Conservation (phyloP, 345 rosid species). For the Pugionium dolabratum region DNA sequence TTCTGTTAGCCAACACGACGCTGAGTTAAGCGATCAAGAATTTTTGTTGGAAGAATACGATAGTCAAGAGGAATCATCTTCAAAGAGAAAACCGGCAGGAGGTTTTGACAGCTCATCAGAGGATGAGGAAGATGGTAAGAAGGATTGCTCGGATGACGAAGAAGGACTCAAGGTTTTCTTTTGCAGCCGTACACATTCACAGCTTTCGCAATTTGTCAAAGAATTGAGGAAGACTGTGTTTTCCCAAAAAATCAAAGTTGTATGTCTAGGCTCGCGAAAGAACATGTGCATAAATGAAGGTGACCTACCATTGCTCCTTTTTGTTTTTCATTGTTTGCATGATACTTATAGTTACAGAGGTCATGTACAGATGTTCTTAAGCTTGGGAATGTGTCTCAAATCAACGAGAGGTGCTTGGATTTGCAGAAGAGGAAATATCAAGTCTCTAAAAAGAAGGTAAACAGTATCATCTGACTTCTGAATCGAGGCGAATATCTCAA, state of each 20-base stretch:
- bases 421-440: conserved; percentile 65
- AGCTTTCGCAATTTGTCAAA: conserved; percentile 82
- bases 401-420: conserved; percentile 87
- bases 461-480: conserved; percentile 1
- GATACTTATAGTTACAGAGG: conserved; percentile 22
- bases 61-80: conserved; percentile 66
- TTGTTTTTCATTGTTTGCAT: background rate
- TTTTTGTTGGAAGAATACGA: conserved; percentile 85
- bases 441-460: conserved; percentile 72
- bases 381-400: conserved; percentile 59
- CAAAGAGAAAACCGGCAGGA: conserved; percentile 58
- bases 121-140: conserved; percentile 59
- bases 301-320: conserved; percentile 23
- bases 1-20: conserved; percentile 34
- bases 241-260: conserved; percentile 52
- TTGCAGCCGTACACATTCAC: conserved; percentile 94
- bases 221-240: conserved; percentile 79
- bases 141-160: conserved; percentile 41
- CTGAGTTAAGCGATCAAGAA: conserved; percentile 53
- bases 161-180: conserved; percentile 63
- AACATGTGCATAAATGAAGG: conserved; percentile 89
- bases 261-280: conserved; percentile 81
- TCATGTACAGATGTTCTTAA: conserved; percentile 62
- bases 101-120: conserved; percentile 52
- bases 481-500: background rate